phyloP scores from a whole-genome alignment of 2,329 filamentous ascomycete genomes.

The Aureobasidium mangrovei region DNA sequence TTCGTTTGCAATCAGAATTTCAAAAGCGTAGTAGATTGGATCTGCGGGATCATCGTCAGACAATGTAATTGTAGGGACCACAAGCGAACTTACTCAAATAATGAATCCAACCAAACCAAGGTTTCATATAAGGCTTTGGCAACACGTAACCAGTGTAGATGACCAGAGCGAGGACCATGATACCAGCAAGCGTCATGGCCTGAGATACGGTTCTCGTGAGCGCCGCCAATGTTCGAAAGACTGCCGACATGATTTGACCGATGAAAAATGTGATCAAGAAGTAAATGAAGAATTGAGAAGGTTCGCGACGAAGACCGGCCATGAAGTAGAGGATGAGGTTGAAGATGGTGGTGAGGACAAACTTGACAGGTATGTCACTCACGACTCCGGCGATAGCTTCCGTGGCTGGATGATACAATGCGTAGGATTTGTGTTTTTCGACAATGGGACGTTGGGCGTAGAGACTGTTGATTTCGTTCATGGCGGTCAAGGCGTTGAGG shows the following conservation, averaged over 20 bases:
- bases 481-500: conserved; percentile 50
- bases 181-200: conserved; percentile 49
- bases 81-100: conserved; percentile 31
- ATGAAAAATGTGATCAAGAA: conserved; percentile 51
- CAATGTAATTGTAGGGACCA: too few species aligned
- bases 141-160: conserved; percentile 54
- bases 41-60: conserved; percentile 24
- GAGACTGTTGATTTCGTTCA: conserved; percentile 54
- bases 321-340: conserved; percentile 53
- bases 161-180: conserved; percentile 48
- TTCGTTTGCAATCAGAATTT: conserved; percentile 50
- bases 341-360: conserved; percentile 42
- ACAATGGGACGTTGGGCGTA: conserved; percentile 41
- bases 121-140: conserved; percentile 40
- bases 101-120: conserved; percentile 44
- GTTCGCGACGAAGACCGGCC: conserved; percentile 35
- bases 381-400: conserved; percentile 49
- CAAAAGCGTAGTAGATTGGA: conserved; percentile 57
- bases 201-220: conserved; percentile 53
- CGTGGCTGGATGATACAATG: conserved; percentile 29
- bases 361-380: conserved; percentile 51
- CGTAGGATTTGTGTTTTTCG: conserved; percentile 39
- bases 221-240: conserved; percentile 51
- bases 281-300: conserved; percentile 52
- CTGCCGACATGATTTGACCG: conserved; percentile 30